Conservation (phyloP, 2,329 filamentous ascomycete species). For the Microascus cirrosus region DNA sequence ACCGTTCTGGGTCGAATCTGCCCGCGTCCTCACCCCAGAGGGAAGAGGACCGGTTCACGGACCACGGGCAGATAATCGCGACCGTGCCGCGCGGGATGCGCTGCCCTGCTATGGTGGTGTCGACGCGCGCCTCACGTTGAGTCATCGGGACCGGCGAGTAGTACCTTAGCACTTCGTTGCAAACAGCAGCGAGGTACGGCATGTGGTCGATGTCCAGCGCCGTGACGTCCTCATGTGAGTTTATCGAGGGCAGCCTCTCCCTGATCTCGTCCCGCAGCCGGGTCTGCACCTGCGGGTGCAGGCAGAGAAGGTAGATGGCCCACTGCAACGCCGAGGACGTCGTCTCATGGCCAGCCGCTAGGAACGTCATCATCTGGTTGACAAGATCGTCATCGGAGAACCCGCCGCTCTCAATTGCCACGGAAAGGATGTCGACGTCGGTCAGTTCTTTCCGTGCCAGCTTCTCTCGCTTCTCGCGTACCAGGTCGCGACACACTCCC, state of each 20-base stretch:
- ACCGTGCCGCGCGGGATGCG: conserved; percentile 60
- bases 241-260: conserved; percentile 42
- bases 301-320: conserved; percentile 25
- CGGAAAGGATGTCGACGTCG: conserved; percentile 62
- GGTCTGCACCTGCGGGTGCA: conserved; percentile 45
- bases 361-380: conserved; percentile 72
- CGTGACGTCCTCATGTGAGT: not conserved
- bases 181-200: conserved; percentile 70
- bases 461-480: conserved; percentile 55
- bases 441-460: conserved; percentile 23
- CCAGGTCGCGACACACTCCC: conserved; percentile 36
- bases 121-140: conserved; percentile 49
- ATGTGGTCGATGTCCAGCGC: conserved; percentile 48
- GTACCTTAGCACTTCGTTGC: conserved; percentile 65
- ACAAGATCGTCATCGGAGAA: conserved; percentile 74
- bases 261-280: conserved; percentile 60
- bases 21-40: conserved; percentile 70
- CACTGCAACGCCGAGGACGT: conserved; percentile 28
- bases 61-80: conserved; percentile 53
- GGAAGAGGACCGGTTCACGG: conserved; percentile 55
- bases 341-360: conserved; percentile 32
- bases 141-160: conserved; percentile 63
- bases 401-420: conserved; percentile 63
- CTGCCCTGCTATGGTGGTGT: conserved; percentile 55
- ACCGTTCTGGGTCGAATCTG: conserved; percentile 70